These are phyloP conservation scores for Vitis hybrid DNA, from an alignment of 177 flowering plant genomes.

Conservation along the genomic window DNA sequence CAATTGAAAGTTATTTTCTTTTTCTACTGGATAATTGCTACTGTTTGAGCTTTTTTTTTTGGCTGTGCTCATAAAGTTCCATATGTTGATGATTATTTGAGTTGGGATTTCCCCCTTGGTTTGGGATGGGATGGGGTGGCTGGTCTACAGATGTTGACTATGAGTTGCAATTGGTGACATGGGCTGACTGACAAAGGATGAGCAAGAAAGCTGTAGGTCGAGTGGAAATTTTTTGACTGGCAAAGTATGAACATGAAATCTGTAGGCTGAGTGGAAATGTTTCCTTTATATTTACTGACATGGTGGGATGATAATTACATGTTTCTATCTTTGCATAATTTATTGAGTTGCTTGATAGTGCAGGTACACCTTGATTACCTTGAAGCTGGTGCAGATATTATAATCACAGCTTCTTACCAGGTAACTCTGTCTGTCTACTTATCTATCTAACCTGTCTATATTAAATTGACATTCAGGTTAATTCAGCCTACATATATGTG, in stretches of 20 bases:
- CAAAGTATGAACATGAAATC: no score
- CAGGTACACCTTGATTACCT: constrained; percentile 84
- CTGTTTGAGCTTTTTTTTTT: no score
- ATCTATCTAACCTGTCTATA: not conserved
- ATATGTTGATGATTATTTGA: no score
- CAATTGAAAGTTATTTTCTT: no score
- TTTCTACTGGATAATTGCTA: no score
- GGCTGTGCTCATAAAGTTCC: no score
- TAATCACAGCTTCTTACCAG: constrained; percentile 77
- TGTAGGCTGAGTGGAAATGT: not conserved
- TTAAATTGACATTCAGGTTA: not conserved
- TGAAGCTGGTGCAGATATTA: constrained; percentile 76
- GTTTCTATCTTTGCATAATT: not conserved
- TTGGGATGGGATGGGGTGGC: no score
- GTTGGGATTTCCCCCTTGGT: no score
- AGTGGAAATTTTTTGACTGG: not conserved
- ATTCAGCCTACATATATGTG: constrained; percentile 1
- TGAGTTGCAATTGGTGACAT: not conserved
- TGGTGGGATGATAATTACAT: no score
- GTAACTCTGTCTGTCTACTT: constrained; percentile 19
- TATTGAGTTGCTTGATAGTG: not conserved
- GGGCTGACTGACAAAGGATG: not conserved
- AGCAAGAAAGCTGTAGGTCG: no score
- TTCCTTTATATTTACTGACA: not conserved
- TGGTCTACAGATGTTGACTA: not conserved